Evolutionary conservation across 2,329 filamentous ascomycete species (phyloP).

Genomic region (Sclerotinia minor): DNA sequence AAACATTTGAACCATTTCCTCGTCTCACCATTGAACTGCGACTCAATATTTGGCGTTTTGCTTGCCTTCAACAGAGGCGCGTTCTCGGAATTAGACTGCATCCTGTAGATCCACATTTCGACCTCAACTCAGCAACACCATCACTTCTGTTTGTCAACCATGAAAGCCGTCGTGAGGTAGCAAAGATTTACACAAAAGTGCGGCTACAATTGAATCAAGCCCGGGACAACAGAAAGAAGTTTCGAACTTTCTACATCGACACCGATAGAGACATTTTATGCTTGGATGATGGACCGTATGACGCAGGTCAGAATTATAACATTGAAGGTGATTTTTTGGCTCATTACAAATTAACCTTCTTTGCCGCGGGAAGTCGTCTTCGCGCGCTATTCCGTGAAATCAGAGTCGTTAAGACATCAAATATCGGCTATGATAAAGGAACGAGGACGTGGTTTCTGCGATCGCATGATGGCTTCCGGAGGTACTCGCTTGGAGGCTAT

Average conservation of each 20-base stretch:
- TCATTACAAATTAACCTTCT: not conserved
- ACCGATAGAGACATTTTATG: not conserved
- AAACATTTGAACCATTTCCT: not conserved
- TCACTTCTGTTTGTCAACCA: not conserved
- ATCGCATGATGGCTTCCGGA: too few relatives aligned
- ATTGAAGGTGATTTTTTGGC: too few relatives aligned
- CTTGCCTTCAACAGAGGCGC: not conserved
- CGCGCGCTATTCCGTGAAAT: not conserved
- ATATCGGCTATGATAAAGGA: not conserved
- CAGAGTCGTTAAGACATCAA: not conserved
- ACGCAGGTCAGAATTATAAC: fast-evolving
- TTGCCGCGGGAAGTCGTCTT: too few relatives aligned
- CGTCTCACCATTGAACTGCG: not conserved
- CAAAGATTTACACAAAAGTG: not conserved
- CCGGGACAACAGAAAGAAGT: not conserved
- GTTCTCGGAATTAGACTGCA: not conserved
- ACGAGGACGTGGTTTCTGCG: not conserved
- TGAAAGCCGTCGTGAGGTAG: not conserved
- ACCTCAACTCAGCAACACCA: not conserved
- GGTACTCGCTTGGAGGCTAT: not conserved
- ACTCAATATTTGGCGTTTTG: not conserved
- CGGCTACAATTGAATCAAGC: not conserved
- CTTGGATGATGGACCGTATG: too few relatives aligned
- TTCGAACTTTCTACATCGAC: not conserved
- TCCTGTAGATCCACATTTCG: not conserved